Evolutionary conservation across 1,284 basidiomycete species (phyloP).

Genomic region (Xerocomus amazonicus): DNA sequence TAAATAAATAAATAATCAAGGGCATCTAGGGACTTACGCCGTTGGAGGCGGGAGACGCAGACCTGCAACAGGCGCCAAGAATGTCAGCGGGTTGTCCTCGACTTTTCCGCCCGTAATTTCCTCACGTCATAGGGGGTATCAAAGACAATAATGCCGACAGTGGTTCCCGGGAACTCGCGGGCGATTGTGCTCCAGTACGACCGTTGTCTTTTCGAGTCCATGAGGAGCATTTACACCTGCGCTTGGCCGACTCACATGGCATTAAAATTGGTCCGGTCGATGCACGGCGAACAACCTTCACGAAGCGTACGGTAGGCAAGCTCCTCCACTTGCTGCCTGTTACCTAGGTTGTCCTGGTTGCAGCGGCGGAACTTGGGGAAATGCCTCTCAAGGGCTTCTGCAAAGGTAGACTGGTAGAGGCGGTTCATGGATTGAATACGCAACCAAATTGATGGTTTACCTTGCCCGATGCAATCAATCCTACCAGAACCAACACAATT

Average conservation of each 20-base stretch:
- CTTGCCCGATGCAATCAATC: slow-evolving; percentile 68
- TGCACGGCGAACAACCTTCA: slow-evolving; percentile 61
- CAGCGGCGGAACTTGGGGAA: slow-evolving; percentile 60
- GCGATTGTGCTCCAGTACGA: slow-evolving; percentile 69
- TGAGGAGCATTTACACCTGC: slow-evolving; percentile 4
- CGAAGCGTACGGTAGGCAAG: slow-evolving; percentile 47
- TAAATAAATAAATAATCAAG: neutral
- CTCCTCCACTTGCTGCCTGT: slow-evolving; percentile 55
- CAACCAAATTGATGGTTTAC: slow-evolving; percentile 33
- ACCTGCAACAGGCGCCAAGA: slow-evolving; percentile 35
- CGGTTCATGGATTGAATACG: neutral
- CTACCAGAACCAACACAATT: slow-evolving; percentile 64
- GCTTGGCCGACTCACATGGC: slow-evolving; percentile 43
- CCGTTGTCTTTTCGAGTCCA: slow-evolving; percentile 48
- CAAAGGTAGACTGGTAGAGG: slow-evolving; percentile 56
- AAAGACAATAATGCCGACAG: slow-evolving; percentile 67
- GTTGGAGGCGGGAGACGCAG: slow-evolving; percentile 49
- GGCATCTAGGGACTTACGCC: slow-evolving; percentile 38
- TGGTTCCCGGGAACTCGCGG: slow-evolving; percentile 54
- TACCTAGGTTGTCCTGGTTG: slow-evolving; percentile 65
- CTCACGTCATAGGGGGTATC: slow-evolving; percentile 69
- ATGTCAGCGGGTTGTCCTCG: slow-evolving; percentile 13
- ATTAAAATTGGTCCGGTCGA: slow-evolving; percentile 73
- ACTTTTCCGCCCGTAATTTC: slow-evolving; percentile 16
- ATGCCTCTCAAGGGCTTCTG: slow-evolving; percentile 54